Percentiles rank a stretch among this genome's conserved stretches.
Conservation (phyloP, 2,329 filamentous ascomycete genomes). For the Ascochyta koolunga region DNA sequence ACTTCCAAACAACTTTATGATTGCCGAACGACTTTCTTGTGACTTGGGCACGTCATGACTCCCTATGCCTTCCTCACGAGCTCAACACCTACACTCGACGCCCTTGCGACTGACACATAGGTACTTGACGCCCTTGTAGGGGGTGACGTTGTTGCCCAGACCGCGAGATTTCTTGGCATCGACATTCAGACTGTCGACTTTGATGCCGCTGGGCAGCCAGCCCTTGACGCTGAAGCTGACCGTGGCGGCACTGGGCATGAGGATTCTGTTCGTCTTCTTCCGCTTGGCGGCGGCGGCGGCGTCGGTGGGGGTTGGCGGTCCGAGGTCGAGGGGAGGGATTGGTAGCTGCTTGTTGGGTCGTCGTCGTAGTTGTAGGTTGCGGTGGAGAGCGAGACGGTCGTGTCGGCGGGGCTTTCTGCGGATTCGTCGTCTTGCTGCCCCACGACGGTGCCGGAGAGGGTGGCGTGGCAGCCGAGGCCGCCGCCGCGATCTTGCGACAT, state of each 20-base stretch:
- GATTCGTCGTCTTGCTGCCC: conserved; percentile 62
- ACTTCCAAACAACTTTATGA: no score
- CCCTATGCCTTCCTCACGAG: no score
- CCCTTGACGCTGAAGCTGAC: conserved; percentile 63
- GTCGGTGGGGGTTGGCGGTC: neutral
- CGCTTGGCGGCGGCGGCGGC: conserved; percentile 57
- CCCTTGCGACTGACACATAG: conserved; percentile 72
- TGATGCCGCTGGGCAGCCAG: conserved; percentile 69
- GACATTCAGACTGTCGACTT: conserved; percentile 66
- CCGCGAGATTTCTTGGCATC: conserved; percentile 82
- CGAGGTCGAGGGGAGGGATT: conserved; percentile 21
- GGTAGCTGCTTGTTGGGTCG: conserved; percentile 34
- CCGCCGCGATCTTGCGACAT: conserved; percentile 46
- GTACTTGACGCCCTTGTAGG: conserved; percentile 98
- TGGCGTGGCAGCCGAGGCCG: conserved; percentile 70
- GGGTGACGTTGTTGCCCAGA: conserved; percentile 84
- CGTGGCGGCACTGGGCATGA: conserved; percentile 57
- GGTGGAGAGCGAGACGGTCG: conserved; percentile 24
- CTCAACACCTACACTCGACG: conserved; percentile 50
- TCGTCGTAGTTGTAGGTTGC: conserved; percentile 44
- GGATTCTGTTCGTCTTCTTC: conserved; percentile 61
- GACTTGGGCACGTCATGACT: no score
- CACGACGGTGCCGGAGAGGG: conserved; percentile 79
- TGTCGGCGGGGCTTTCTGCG: conserved; percentile 42
- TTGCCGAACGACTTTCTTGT: no score